Evolutionary conservation across 192 early-diverging fungal species (phyloP).

Genomic region (Coemansia reversa): DNA sequence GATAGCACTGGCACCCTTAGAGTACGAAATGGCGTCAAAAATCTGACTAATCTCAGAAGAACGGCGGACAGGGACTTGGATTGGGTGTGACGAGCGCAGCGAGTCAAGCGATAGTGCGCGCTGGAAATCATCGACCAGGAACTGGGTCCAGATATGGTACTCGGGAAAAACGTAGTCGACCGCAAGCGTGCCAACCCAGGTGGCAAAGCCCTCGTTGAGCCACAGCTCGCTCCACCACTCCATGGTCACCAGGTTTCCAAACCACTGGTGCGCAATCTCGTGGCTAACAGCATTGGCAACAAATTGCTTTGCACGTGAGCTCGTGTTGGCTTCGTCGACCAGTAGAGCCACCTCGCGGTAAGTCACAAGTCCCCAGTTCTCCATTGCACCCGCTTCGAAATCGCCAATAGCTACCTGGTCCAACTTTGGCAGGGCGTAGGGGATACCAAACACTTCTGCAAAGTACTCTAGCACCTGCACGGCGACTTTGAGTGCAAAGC

Average conservation of each 20-base stretch:
- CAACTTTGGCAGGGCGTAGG: slow-evolving; percentile 75
- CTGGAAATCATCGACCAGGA: slow-evolving; percentile 63
- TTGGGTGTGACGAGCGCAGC: slow-evolving; percentile 78
- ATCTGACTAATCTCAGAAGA: slow-evolving; percentile 77
- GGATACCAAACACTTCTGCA: slow-evolving; percentile 63
- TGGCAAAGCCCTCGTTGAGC: slow-evolving; percentile 90
- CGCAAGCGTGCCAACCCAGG: slow-evolving; percentile 71
- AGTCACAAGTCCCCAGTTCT: slow-evolving; percentile 86
- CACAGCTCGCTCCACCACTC: slow-evolving; percentile 69
- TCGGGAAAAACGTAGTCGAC: slow-evolving; percentile 74
- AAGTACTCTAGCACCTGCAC: slow-evolving; percentile 68
- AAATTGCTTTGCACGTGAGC: slow-evolving; percentile 57
- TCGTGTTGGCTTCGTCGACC: slow-evolving; percentile 61
- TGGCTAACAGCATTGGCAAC: slow-evolving; percentile 74
- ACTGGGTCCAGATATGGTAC: slow-evolving; percentile 75
- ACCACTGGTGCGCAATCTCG: slow-evolving; percentile 85
- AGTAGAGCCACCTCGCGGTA: slow-evolving; percentile 65
- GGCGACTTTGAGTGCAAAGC: slow-evolving; percentile 70
- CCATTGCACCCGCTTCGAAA: slow-evolving; percentile 80
- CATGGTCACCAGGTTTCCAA: slow-evolving; percentile 86
- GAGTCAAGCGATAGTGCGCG: slow-evolving; percentile 71
- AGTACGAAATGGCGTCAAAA: slow-evolving; percentile 84
- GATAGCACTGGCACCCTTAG: slow-evolving; percentile 78
- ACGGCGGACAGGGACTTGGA: slow-evolving; percentile 70
- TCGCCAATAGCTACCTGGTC: slow-evolving; percentile 77